Percentiles rank a stretch among this genome's conserved stretches.
Conservation (phyloP, 192 early-diverging fungal genomes). For the Coemansia asiatica region DNA sequence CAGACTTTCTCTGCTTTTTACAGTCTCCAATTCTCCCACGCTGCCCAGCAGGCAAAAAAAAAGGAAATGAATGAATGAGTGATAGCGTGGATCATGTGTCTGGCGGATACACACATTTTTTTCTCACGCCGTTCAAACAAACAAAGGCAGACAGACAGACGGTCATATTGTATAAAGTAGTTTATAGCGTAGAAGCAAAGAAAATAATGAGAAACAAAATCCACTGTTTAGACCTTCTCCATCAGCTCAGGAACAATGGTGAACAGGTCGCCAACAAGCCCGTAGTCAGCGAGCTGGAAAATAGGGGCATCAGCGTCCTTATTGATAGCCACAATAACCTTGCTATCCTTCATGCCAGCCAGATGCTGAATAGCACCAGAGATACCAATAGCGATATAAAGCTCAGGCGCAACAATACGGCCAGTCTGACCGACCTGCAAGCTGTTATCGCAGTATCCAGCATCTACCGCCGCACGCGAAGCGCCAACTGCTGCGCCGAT, state of each 20-base stretch:
- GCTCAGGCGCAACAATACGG: constrained; percentile 94
- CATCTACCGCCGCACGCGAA: constrained; percentile 96
- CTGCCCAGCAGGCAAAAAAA: background rate
- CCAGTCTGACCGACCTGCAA: constrained; percentile 98
- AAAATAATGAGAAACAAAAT: background rate
- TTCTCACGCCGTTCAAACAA: background rate
- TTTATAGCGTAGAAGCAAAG: no score
- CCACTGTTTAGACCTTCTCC: constrained; percentile 66
- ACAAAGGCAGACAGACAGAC: background rate
- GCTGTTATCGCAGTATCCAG: constrained; percentile 94
- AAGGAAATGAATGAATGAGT: background rate
- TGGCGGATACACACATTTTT: background rate
- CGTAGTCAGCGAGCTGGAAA: constrained; percentile 97
- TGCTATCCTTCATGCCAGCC: constrained; percentile 99
- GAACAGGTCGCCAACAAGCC: constrained; percentile 93
- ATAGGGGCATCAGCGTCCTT: constrained; percentile 98
- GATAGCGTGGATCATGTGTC: background rate
- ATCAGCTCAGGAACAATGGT: constrained; percentile 89
- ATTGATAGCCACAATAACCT: constrained; percentile 98
- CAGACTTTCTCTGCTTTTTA: background rate
- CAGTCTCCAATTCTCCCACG: background rate
- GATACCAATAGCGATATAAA: constrained; percentile 94
- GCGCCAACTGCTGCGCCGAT: constrained; percentile 93
- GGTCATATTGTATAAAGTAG: no score
- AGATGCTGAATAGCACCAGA: constrained; percentile 97